phyloP scores from a whole-genome alignment of 257 asterid species.

The Primulina huaijiensis region DNA sequence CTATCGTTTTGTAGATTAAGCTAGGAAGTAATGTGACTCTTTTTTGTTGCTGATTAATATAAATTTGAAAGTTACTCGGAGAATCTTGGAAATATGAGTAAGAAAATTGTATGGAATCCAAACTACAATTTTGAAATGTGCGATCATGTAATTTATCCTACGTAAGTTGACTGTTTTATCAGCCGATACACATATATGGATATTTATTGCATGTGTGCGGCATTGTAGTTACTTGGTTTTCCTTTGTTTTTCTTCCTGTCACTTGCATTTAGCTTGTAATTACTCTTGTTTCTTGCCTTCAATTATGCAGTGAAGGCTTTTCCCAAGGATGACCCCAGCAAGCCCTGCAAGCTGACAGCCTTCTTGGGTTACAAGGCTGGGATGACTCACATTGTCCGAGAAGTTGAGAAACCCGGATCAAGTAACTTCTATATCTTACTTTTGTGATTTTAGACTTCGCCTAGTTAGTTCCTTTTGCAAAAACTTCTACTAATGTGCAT shows the following conservation, averaged over 20 bases:
- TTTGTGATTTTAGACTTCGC: not conserved
- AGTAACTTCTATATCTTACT: constrained; percentile 32
- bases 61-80: not conserved
- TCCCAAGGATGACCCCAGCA: constrained; percentile 60
- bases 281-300: not conserved
- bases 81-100: not conserved
- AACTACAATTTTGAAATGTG: not conserved
- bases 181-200: no score
- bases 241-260: no score
- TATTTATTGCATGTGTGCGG: not conserved
- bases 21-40: no score
- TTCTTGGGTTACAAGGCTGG: constrained; percentile 62
- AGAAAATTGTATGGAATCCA: no score
- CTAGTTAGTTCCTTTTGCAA: not conserved
- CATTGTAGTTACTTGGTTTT: not conserved
- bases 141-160: not conserved
- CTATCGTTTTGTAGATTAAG: not conserved
- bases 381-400: constrained; percentile 64
- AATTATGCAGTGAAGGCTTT: constrained; percentile 59
- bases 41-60: not conserved
- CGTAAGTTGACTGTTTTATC: not conserved
- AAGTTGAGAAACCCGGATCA: constrained; percentile 65
- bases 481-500: not conserved
- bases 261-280: not conserved
- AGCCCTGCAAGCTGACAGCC: constrained; percentile 53